Percentiles rank a stretch among this genome's conserved stretches.
Evolutionary conservation across 169 alveolate species (phyloP).

Genomic region (Eimeria sp.): DNA sequence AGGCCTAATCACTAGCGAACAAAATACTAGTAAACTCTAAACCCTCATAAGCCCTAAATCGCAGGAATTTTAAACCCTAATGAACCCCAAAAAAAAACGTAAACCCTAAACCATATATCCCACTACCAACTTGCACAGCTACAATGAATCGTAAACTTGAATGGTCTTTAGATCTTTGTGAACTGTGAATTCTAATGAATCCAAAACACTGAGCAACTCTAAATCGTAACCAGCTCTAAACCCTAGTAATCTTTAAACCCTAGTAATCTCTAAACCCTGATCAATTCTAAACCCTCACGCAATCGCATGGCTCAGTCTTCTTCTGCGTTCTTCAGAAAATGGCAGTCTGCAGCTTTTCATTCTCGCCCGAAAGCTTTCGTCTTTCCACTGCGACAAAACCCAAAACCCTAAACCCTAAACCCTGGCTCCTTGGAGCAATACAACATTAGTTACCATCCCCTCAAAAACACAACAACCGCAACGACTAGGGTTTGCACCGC

Average conservation of each 20-base stretch:
- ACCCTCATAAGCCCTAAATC: not conserved
- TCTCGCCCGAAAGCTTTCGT: not conserved
- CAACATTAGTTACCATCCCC: too few relatives aligned
- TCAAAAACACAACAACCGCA: too few relatives aligned
- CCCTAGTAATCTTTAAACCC: not conserved
- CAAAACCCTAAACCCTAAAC: conserved; percentile 38
- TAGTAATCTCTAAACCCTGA: not conserved
- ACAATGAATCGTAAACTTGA: not conserved
- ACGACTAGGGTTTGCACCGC: not conserved
- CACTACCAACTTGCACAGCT: not conserved
- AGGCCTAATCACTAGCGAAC: too few relatives aligned
- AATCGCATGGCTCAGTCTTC: not conserved
- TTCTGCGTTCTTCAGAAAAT: not conserved
- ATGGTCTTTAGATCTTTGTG: not conserved
- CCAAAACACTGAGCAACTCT: not conserved
- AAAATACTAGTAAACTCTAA: not conserved
- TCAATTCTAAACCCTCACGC: not conserved
- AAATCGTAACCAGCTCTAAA: not conserved
- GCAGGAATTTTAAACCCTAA: not conserved
- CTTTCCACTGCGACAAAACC: not conserved
- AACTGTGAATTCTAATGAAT: not conserved
- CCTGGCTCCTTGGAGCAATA: not conserved
- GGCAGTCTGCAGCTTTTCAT: not conserved
- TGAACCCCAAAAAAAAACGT: not conserved
- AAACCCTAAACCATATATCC: not conserved